These are phyloP conservation scores for Podaxis carcinomalis DNA, from an alignment of 768 basidiomycete species.

Conservation along the genomic window DNA sequence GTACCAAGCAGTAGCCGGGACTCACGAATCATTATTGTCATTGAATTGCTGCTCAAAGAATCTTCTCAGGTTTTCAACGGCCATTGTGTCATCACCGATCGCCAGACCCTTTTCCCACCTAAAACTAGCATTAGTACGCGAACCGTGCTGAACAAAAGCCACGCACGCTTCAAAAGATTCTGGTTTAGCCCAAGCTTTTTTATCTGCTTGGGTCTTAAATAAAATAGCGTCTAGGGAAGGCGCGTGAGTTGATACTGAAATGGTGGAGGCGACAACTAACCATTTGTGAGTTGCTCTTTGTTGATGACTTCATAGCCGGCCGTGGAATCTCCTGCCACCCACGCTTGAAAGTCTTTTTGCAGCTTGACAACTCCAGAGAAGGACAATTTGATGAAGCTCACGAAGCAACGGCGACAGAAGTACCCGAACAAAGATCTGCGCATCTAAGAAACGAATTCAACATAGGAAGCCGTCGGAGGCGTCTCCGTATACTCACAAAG, in stretches of 20 bases:
- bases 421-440: conserved; percentile 79
- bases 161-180: conserved; percentile 58
- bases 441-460: conserved; percentile 33
- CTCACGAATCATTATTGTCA: conserved; percentile 76
- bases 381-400: conserved; percentile 73
- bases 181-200: conserved; percentile 59
- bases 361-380: conserved; percentile 68
- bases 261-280: background rate
- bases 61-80: conserved; percentile 65
- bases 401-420: conserved; percentile 73
- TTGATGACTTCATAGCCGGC: conserved; percentile 46
- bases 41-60: conserved; percentile 89
- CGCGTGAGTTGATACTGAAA: background rate
- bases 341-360: conserved; percentile 60
- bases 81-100: conserved; percentile 65
- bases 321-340: conserved; percentile 46
- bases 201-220: conserved; percentile 62
- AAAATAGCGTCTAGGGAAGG: conserved; percentile 43
- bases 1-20: conserved; percentile 8
- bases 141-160: background rate
- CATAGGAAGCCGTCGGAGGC: background rate
- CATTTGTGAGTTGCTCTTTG: conserved; percentile 48
- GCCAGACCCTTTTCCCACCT: conserved; percentile 69
- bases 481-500: conserved; percentile 14
- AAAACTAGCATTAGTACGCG: background rate